Percentiles rank a stretch among this genome's conserved stretches.
phyloP scores from a whole-genome alignment of 129 eudicot genomes.

The Glebionis coronaria region DNA sequence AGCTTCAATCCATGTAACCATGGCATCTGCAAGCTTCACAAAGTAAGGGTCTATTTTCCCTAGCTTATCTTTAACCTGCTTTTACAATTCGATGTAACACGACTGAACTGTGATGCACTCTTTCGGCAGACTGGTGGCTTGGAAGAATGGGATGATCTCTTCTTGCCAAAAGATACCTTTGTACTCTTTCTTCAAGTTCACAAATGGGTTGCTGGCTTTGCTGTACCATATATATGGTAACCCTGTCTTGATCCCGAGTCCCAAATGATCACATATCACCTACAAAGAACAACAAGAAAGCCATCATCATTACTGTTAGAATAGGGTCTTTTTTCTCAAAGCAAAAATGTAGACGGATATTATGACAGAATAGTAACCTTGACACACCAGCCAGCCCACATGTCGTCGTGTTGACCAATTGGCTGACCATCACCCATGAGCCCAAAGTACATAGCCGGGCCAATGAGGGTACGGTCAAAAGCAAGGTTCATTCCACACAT shows the following conservation, averaged over 20 bases:
- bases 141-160: slow-evolving; percentile 62
- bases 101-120: slow-evolving; percentile 59
- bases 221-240: slow-evolving; percentile 67
- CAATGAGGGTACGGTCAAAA: slow-evolving; percentile 46
- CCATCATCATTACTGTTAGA: not conserved
- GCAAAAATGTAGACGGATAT: slow-evolving; percentile 11
- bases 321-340: slow-evolving; percentile 1
- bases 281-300: not conserved
- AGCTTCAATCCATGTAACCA: slow-evolving; percentile 69
- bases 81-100: slow-evolving; percentile 46
- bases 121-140: slow-evolving; percentile 34
- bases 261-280: slow-evolving; percentile 68
- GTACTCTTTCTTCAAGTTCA: slow-evolving; percentile 65
- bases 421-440: slow-evolving; percentile 58
- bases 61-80: slow-evolving; percentile 50
- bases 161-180: slow-evolving; percentile 70
- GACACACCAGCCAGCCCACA: slow-evolving; percentile 57
- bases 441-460: slow-evolving; percentile 61
- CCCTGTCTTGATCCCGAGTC: slow-evolving; percentile 53
- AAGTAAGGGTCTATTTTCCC: slow-evolving; percentile 49
- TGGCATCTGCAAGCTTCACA: slow-evolving; percentile 58
- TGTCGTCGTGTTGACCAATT: slow-evolving; percentile 47
- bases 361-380: slow-evolving; percentile 32
- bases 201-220: slow-evolving; percentile 70
- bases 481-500: slow-evolving; percentile 65